Evolutionary conservation across 2,329 filamentous ascomycete species (phyloP).

Genomic region (Diaporthe caulivora): DNA sequence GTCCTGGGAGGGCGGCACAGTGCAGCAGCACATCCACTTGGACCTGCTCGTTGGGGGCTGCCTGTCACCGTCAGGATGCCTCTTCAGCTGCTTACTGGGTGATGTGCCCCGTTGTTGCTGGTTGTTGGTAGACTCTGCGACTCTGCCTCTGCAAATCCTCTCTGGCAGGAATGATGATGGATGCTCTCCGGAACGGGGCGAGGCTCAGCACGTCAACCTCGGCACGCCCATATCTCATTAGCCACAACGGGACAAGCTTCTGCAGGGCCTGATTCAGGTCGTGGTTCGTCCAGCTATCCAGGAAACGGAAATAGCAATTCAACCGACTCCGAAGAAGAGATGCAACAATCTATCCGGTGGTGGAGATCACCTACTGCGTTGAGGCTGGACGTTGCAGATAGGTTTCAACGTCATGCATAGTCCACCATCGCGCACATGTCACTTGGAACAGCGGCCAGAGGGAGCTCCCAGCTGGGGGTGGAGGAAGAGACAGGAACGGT

Average conservation of each 20-base stretch:
- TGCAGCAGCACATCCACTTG: constrained; percentile 7
- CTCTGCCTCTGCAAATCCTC: not conserved
- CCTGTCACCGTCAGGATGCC: not conserved
- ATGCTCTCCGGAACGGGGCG: not conserved
- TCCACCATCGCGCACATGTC: not conserved
- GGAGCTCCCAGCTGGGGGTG: not conserved
- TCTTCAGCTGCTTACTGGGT: not conserved
- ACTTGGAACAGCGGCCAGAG: not conserved
- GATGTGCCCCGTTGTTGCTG: constrained; percentile 6
- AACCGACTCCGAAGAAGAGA: constrained; percentile 15
- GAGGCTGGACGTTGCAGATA: constrained; percentile 14
- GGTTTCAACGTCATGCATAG: constrained; percentile 18
- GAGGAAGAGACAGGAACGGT: constrained; percentile 7
- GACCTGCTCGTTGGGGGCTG: constrained; percentile 12
- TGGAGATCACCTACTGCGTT: constrained; percentile 6
- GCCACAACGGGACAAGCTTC: constrained; percentile 1
- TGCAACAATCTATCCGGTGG: constrained; percentile 24
- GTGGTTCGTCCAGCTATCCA: not conserved
- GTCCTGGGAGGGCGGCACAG: constrained; percentile 3
- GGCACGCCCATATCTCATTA: constrained; percentile 11
- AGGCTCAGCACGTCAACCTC: constrained; percentile 10
- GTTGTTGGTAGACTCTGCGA: constrained; percentile 7
- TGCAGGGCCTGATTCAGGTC: constrained; percentile 17
- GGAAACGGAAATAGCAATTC: constrained; percentile 17
- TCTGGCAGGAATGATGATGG: not conserved